Percentiles rank a stretch among this genome's conserved stretches.
Evolutionary conservation across 106 monocot species (phyloP).

Genomic region (Amphibolis antarctica): DNA sequence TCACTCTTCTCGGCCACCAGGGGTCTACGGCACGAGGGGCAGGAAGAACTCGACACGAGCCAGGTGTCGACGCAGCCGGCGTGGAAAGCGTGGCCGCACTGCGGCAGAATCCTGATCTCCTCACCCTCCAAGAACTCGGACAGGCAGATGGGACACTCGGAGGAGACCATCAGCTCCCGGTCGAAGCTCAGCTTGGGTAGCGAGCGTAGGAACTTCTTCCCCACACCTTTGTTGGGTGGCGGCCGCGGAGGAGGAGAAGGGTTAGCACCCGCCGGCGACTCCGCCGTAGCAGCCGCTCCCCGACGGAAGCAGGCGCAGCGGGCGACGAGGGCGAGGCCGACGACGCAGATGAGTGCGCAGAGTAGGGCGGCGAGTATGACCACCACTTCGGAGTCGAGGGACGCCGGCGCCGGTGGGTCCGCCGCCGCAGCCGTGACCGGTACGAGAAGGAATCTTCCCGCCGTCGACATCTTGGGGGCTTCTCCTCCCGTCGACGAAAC

Average conservation of each 20-base stretch:
- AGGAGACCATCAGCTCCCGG: neutral
- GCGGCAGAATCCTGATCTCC: constrained; percentile 43
- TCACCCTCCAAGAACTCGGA: constrained; percentile 56
- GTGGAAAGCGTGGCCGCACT: constrained; percentile 61
- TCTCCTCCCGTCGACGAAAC: too few relatives aligned
- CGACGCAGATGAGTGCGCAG: constrained; percentile 44
- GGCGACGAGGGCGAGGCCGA: constrained; percentile 36
- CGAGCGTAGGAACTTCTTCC: constrained; percentile 8
- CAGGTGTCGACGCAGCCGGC: constrained; percentile 48
- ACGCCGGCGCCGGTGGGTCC: constrained; percentile 6
- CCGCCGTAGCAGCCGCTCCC: too few relatives aligned
- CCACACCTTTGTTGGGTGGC: constrained; percentile 4
- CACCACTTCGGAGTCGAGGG: constrained; percentile 21
- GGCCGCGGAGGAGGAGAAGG: neutral
- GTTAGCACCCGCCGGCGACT: too few relatives aligned
- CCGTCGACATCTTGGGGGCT: neutral
- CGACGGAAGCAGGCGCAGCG: constrained; percentile 31
- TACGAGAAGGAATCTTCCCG: neutral
- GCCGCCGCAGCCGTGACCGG: neutral
- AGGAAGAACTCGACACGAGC: constrained; percentile 44
- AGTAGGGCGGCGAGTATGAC: constrained; percentile 42
- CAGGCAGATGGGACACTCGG: constrained; percentile 52
- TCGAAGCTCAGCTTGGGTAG: constrained; percentile 17
- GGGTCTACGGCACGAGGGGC: constrained; percentile 50
- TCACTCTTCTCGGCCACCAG: neutral